These are phyloP conservation scores for Zygosaccharomyces rouxii DNA, from an alignment of 805 yeast genomes.

Conservation along the genomic window DNA sequence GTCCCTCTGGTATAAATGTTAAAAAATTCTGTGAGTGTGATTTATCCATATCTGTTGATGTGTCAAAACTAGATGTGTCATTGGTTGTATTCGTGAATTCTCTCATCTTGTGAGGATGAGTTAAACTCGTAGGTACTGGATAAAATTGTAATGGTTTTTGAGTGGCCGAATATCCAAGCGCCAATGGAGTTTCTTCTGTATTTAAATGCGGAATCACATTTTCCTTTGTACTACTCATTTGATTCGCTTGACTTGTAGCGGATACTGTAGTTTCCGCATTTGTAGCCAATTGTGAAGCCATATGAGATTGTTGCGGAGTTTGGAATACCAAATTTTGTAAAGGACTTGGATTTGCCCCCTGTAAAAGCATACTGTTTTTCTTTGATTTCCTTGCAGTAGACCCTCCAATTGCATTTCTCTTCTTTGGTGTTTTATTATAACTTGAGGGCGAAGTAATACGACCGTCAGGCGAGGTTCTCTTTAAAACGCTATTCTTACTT, in stretches of 20 bases:
- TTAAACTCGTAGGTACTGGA: slow-evolving; percentile 27
- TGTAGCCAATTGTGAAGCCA: slow-evolving; percentile 5
- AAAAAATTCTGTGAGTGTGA: slow-evolving; percentile 11
- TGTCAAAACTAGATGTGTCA: slow-evolving; percentile 14
- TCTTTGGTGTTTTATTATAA: slow-evolving; percentile 35
- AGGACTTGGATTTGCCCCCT: slow-evolving; percentile 32
- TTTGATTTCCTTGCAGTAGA: slow-evolving; percentile 13
- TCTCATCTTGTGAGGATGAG: slow-evolving; percentile 12
- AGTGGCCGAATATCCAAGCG: slow-evolving; percentile 28
- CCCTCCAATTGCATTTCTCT: slow-evolving; percentile 11
- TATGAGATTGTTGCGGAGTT: slow-evolving; percentile 30
- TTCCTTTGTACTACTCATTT: slow-evolving; percentile 10
- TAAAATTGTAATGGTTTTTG: slow-evolving; percentile 35
- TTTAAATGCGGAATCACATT: slow-evolving; percentile 8
- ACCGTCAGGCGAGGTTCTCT: slow-evolving; percentile 32
- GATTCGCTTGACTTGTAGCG: slow-evolving; percentile 5
- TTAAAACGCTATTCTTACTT: slow-evolving; percentile 34
- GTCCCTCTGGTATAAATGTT: slow-evolving; percentile 22
- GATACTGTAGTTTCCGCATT: slow-evolving; percentile 18
- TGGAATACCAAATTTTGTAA: slow-evolving; percentile 32
- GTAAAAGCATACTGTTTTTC: slow-evolving; percentile 14
- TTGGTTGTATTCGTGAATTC: slow-evolving; percentile 9
- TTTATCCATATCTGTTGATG: slow-evolving; percentile 35
- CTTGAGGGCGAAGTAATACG: slow-evolving; percentile 34
- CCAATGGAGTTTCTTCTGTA: slow-evolving; percentile 19